Conservation (phyloP, 2,329 filamentous ascomycete species). For the Fusarium siculi region DNA sequence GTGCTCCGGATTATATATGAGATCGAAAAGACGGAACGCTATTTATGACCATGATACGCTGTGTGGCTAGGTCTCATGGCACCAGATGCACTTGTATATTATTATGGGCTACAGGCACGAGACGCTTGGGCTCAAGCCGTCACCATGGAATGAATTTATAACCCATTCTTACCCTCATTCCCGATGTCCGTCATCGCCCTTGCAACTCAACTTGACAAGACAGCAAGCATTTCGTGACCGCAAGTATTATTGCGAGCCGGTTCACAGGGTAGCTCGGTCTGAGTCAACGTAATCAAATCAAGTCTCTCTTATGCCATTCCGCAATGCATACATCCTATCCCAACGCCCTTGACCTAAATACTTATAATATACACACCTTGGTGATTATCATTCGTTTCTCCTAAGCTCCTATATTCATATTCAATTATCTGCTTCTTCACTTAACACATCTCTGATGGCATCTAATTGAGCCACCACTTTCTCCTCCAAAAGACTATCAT, state of each 20-base stretch:
- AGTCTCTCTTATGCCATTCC: slow-evolving; percentile 28
- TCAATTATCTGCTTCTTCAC: slow-evolving; percentile 59
- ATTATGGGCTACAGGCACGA: slow-evolving; percentile 31
- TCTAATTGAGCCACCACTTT: slow-evolving; percentile 78
- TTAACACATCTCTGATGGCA: slow-evolving; percentile 66
- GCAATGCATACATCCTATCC: slow-evolving; percentile 38
- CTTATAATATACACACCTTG: slow-evolving; percentile 42
- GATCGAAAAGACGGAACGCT: slow-evolving; percentile 11
- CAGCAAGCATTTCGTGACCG: neutral
- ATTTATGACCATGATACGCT: slow-evolving; percentile 21
- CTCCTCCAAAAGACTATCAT: slow-evolving; percentile 77
- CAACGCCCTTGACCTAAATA: slow-evolving; percentile 41
- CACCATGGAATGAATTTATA: slow-evolving; percentile 17
- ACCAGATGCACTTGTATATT: slow-evolving; percentile 42
- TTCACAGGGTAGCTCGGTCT: neutral
- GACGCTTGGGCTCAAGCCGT: slow-evolving; percentile 2
- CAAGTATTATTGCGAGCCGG: neutral
- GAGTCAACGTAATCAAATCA: slow-evolving; percentile 15
- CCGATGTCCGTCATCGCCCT: neutral
- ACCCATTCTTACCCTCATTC: slow-evolving; percentile 22
- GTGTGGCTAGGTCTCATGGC: slow-evolving; percentile 26
- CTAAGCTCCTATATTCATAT: slow-evolving; percentile 10
- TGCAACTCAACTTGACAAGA: neutral
- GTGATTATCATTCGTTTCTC: slow-evolving; percentile 25
- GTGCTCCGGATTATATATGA: slow-evolving; percentile 20